Evolutionary conservation across 1,139 yeast genomes (phyloP).

Genomic region (Zygotorulaspora mrakii): DNA sequence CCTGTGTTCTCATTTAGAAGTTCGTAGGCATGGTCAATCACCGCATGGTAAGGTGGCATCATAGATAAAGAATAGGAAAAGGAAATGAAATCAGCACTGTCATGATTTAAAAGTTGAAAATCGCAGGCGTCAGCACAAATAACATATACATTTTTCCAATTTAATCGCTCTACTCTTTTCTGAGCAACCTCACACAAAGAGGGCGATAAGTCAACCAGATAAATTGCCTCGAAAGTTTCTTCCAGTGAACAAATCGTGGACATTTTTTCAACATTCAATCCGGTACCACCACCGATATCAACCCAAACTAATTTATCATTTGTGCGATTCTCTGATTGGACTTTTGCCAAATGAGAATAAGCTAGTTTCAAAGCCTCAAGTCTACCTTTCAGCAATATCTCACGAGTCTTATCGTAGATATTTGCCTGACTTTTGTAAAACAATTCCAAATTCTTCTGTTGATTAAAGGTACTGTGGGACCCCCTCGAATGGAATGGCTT

Average conservation of each 20-base stretch:
- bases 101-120: slow-evolving; percentile 44
- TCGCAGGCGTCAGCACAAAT: slow-evolving; percentile 73
- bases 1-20: slow-evolving; percentile 54
- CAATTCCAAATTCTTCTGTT: slow-evolving; percentile 64
- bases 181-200: slow-evolving; percentile 71
- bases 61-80: slow-evolving; percentile 76
- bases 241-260: slow-evolving; percentile 47
- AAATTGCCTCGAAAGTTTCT: slow-evolving; percentile 57
- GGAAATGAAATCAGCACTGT: slow-evolving; percentile 61
- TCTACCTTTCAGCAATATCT: slow-evolving; percentile 49
- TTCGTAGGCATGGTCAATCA: slow-evolving; percentile 63
- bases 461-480: slow-evolving; percentile 41
- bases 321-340: slow-evolving; percentile 30
- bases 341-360: slow-evolving; percentile 48
- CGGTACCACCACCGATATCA: slow-evolving; percentile 86
- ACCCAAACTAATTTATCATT: slow-evolving; percentile 59
- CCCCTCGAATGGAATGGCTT: slow-evolving; percentile 55
- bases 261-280: slow-evolving; percentile 77
- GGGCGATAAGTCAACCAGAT: slow-evolving; percentile 72
- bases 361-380: slow-evolving; percentile 60
- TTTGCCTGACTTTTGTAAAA: slow-evolving; percentile 63
- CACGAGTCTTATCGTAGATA: slow-evolving; percentile 13
- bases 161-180: slow-evolving; percentile 50
- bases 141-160: slow-evolving; percentile 65
- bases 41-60: slow-evolving; percentile 80